Evolutionary conservation across 2,329 filamentous ascomycete genomes (phyloP).

Genomic region (Diaporthe batatas): DNA sequence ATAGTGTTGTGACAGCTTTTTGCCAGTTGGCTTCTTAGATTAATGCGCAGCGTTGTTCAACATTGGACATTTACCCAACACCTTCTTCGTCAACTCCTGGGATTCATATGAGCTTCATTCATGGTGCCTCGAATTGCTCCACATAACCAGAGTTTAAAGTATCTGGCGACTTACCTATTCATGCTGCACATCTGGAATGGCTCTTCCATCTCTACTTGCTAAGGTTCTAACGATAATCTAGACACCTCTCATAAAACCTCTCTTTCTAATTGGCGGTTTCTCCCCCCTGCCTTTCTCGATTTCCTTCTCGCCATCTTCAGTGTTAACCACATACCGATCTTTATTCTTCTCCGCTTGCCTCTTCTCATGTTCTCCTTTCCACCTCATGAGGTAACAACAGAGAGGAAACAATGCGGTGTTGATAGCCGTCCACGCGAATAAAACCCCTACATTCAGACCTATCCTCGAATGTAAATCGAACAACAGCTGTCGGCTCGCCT

Average conservation of each 20-base stretch:
- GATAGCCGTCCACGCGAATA: conserved; percentile 69
- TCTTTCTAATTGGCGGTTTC: conserved; percentile 49
- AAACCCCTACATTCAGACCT: conserved; percentile 70
- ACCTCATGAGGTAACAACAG: conserved; percentile 58
- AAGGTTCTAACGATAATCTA: conserved; percentile 19
- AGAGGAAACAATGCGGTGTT: conserved; percentile 67
- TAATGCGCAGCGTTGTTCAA: too few relatives aligned
- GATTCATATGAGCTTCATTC: too few relatives aligned
- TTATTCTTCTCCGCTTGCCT: conserved; percentile 46
- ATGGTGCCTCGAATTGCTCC: too few relatives aligned
- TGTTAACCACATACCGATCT: conserved; percentile 48
- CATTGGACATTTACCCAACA: not conserved
- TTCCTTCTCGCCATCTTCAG: conserved; percentile 47
- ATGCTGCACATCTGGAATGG: not conserved
- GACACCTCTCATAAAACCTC: conserved; percentile 51
- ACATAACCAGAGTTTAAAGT: not conserved
- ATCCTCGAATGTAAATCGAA: conserved; percentile 71
- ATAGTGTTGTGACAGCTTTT: not conserved
- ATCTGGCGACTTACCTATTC: not conserved
- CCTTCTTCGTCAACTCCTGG: too few relatives aligned
- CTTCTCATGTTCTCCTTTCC: conserved; percentile 53
- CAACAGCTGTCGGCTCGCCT: conserved; percentile 70
- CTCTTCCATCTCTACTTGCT: not conserved
- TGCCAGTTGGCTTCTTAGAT: not conserved
- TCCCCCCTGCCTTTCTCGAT: conserved; percentile 47